phyloP scores from a whole-genome alignment of 495 filamentous ascomycete species.

The Friedmanniomyces simplex region DNA sequence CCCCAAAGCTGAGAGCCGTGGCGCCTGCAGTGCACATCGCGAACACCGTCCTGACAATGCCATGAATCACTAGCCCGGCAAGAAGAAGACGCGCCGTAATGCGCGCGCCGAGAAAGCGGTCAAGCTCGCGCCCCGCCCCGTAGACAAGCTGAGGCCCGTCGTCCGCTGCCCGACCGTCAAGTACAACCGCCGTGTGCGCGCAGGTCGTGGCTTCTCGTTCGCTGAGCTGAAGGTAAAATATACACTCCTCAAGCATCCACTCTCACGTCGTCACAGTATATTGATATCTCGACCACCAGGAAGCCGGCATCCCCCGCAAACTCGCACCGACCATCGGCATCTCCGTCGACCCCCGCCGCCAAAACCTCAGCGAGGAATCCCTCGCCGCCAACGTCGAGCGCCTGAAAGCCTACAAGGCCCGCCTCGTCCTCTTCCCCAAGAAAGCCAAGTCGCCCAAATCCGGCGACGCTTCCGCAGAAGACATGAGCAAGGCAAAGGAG shows the following conservation, averaged over 20 bases:
- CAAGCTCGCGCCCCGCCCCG: conserved; percentile 84
- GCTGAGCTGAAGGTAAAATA: conserved; percentile 83
- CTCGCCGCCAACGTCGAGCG: conserved; percentile 89
- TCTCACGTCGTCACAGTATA: not conserved
- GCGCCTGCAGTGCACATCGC: conserved; percentile 31
- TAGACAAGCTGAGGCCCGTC: conserved; percentile 92
- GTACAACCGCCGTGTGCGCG: conserved; percentile 96
- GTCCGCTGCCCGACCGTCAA: conserved; percentile 91
- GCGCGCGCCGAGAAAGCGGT: conserved; percentile 87
- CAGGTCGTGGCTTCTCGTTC: conserved; percentile 93
- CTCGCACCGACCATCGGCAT: conserved; percentile 93
- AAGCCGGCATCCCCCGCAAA: conserved; percentile 89
- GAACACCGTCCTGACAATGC: conserved; percentile 28
- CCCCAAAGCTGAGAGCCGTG: conserved; percentile 29
- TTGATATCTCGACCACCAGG: conserved; percentile 41
- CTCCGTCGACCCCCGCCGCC: conserved; percentile 87
- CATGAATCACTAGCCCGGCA: conserved; percentile 60
- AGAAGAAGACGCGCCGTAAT: conserved; percentile 82
- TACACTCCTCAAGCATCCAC: not conserved
- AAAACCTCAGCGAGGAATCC: conserved; percentile 90
- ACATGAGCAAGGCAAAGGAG: conserved; percentile 67
- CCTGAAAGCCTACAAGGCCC: conserved; percentile 87
- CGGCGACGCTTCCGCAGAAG: conserved; percentile 76
- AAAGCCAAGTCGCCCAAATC: conserved; percentile 85
- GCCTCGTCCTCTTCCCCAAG: conserved; percentile 95